Evolutionary conservation across 2,329 filamentous ascomycete genomes (phyloP).

Genomic region (Didymella keratinophila): DNA sequence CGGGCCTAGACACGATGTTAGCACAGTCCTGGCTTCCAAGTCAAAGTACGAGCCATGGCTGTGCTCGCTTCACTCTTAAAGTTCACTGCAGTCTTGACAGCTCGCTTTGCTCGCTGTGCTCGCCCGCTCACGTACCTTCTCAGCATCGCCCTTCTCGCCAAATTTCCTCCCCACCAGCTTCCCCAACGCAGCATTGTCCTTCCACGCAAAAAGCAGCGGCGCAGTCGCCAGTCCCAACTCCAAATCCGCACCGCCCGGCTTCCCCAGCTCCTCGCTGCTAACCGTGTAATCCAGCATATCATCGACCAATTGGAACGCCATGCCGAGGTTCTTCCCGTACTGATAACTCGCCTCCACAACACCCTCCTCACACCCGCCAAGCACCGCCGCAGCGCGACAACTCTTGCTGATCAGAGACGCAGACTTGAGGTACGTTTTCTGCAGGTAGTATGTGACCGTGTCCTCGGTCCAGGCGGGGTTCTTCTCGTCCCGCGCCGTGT

Average conservation of each 20-base stretch:
- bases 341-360: conserved; percentile 90
- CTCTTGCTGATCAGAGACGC: conserved; percentile 96
- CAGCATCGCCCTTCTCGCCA: conserved; percentile 79
- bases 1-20: conserved; percentile 72
- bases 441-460: conserved; percentile 89
- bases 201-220: conserved; percentile 95
- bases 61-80: no score
- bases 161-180: conserved; percentile 93
- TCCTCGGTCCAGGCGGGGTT: conserved; percentile 88
- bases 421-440: conserved; percentile 98
- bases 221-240: conserved; percentile 94
- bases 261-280: conserved; percentile 83
- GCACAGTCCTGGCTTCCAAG: no score
- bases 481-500: conserved; percentile 86
- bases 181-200: conserved; percentile 82
- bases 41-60: no score
- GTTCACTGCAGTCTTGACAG: no score
- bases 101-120: not conserved
- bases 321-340: conserved; percentile 90
- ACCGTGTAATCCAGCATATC: conserved; percentile 98
- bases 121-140: conserved; percentile 67
- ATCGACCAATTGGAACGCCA: conserved; percentile 97
- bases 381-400: conserved; percentile 85
- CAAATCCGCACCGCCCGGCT: conserved; percentile 92
- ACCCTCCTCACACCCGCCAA: conserved; percentile 77